Conservation (phyloP, 2,329 filamentous ascomycete genomes). For the Diaporthe amygdali region DNA sequence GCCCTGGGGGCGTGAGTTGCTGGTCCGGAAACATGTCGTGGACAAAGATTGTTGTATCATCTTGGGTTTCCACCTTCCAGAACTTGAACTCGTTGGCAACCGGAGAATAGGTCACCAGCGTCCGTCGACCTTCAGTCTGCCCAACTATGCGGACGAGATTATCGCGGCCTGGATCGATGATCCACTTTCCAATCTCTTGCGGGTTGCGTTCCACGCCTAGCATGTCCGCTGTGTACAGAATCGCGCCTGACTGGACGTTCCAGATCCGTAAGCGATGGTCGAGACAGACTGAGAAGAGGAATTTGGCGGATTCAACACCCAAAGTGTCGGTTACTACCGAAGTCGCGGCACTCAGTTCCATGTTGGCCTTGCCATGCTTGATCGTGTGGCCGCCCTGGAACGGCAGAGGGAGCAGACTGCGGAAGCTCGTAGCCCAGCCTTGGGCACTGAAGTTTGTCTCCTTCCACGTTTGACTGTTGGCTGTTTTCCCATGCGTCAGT, state of each 20-base stretch:
- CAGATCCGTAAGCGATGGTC: slow-evolving; percentile 90
- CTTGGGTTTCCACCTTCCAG: slow-evolving; percentile 75
- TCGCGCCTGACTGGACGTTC: slow-evolving; percentile 82
- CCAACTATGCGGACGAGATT: slow-evolving; percentile 78
- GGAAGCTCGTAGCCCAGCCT: slow-evolving; percentile 71
- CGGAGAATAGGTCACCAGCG: slow-evolving; percentile 85
- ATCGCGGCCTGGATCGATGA: slow-evolving; percentile 78
- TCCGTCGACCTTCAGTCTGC: slow-evolving; percentile 53
- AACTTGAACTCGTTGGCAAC: slow-evolving; percentile 93
- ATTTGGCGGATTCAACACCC: slow-evolving; percentile 54
- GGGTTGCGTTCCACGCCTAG: slow-evolving; percentile 70
- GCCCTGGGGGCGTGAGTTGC: slow-evolving; percentile 70
- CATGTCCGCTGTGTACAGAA: slow-evolving; percentile 79
- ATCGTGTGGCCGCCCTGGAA: slow-evolving; percentile 70
- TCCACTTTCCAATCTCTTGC: slow-evolving; percentile 74
- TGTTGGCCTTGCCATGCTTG: slow-evolving; percentile 65
- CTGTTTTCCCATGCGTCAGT: not conserved
- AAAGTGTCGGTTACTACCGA: slow-evolving; percentile 62
- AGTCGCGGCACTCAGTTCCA: slow-evolving; percentile 72
- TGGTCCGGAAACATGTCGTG: slow-evolving; percentile 72
- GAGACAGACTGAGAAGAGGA: slow-evolving; percentile 80
- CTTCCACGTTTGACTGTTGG: slow-evolving; percentile 59
- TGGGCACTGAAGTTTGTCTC: slow-evolving; percentile 77
- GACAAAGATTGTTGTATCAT: slow-evolving; percentile 67
- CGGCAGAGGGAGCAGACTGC: slow-evolving; percentile 70